Evolutionary conservation across 257 asterid genomes (phyloP).

Genomic region (Rehmannia glutinosa): DNA sequence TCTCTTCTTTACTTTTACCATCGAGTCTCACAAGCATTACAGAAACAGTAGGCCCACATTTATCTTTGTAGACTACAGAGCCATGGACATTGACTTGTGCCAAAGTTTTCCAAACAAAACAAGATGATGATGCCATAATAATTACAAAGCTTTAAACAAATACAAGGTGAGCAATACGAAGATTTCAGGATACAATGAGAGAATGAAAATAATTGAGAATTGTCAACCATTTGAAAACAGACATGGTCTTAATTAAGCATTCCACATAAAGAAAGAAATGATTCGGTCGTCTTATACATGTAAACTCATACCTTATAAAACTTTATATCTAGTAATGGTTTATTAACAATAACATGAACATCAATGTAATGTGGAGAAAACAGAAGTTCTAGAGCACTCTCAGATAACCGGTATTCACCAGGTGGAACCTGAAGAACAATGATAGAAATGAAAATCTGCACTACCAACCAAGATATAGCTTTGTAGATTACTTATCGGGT

Average conservation of each 20-base stretch:
- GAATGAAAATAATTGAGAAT: slow-evolving; percentile 5
- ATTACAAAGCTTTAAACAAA: too few species aligned
- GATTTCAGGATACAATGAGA: background rate
- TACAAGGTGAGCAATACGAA: background rate
- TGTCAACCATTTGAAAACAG: too few species aligned
- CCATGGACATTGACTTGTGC: slow-evolving; percentile 88
- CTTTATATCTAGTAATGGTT: slow-evolving; percentile 55
- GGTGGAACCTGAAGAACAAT: slow-evolving; percentile 67
- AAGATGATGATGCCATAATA: background rate
- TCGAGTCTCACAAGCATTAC: slow-evolving; percentile 58
- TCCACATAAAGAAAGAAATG: slow-evolving; percentile 3
- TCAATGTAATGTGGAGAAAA: slow-evolving; percentile 77
- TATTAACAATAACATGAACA: slow-evolving; percentile 52
- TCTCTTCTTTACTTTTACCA: slow-evolving; percentile 53
- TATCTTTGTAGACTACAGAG: slow-evolving; percentile 78
- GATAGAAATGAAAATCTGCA: slow-evolving; percentile 10
- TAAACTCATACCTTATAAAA: slow-evolving; percentile 70
- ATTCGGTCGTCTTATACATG: too few species aligned
- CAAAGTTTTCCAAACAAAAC: slow-evolving; percentile 32
- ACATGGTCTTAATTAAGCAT: background rate
- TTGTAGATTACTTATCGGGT: background rate
- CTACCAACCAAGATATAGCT: slow-evolving; percentile 4
- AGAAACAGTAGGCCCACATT: slow-evolving; percentile 70
- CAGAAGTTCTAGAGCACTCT: slow-evolving; percentile 73
- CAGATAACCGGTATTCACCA: slow-evolving; percentile 92